Base-by-base conservation (phyloP, 2,329 filamentous ascomycete species). In the Spiromastix sp. region DNA sequence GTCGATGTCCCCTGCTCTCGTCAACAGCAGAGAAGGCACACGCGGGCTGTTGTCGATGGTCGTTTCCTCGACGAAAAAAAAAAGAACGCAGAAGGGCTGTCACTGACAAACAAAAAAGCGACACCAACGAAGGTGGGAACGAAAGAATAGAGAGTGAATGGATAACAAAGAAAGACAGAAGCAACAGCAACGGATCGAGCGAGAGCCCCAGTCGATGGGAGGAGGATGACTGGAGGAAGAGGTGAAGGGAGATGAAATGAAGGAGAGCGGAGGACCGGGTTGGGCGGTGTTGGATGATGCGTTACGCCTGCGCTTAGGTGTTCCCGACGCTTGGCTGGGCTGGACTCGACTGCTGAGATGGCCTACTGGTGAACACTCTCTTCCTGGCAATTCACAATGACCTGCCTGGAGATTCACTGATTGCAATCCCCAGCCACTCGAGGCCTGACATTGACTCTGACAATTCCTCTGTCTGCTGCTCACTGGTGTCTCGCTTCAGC, bases 101-200 rank as follows among this genome's bases (percentile, higher is more conserved):
- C 19, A 19, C 29, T 17, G 35, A 28, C 20, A 30, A 24, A 19
- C 18, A 18, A 19, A 18, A 18, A 30, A 46, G 46, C 48, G 46
- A 50, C 48, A 51, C 48, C 48, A 48, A 49, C 44, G 43, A 49
- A 41, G 43, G 48, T 34, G 37, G 41, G 41, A 43, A 45, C 50
- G 43, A 52, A 46, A 41, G 42, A 44, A 49, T 41, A 42, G 44
- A 45, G 50, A 32, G 18, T 34, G 11, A 18, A 37, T 35, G 36
- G 18, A 41, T 32, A 32, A 40, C 40, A 21, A 32, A 44, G 45
- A 41, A 36, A 38, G 37, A 46, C 40, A 45, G 44, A 39, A 42
- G 50, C 49, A 42, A 44, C 40, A 46, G 42, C 41, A 44, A 48
- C 43, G 43, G 38, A 49, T 48, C 46, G 27, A 29, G 27, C n/a